These are phyloP conservation scores for Vitis vinifera DNA, from an alignment of 164 flowering plant genomes.

Conservation along the genomic window DNA sequence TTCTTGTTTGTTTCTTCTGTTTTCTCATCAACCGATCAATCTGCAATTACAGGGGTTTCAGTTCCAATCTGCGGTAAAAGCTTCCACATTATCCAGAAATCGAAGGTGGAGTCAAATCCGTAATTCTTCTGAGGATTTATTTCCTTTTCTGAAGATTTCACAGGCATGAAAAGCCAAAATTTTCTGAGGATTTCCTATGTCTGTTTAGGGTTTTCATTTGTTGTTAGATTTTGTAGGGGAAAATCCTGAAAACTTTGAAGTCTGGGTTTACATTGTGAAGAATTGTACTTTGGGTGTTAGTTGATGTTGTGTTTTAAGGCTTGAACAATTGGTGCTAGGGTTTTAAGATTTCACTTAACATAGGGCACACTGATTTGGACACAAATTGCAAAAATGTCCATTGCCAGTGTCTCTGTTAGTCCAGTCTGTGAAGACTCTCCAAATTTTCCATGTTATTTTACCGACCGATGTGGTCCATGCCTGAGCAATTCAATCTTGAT, in stretches of 20 bases:
- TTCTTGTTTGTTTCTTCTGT: no score
- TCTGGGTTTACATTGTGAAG: no score
- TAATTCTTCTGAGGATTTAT: not conserved
- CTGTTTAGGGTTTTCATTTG: not conserved
- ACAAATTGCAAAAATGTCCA: constrained; percentile 20
- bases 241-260: no score
- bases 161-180: not conserved
- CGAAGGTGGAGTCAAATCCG: not conserved
- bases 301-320: not conserved
- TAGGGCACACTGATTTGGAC: not conserved
- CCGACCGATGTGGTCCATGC: constrained; percentile 10
- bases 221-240: not conserved
- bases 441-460: constrained; percentile 18
- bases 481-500: constrained; percentile 40
- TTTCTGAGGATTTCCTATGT: not conserved
- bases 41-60: not conserved
- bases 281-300: not conserved
- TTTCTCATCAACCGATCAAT: no score
- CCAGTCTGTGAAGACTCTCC: constrained; percentile 36
- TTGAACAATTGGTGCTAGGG: not conserved
- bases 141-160: not conserved
- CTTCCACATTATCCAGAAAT: not conserved
- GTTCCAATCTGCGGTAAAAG: not conserved
- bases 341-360: not conserved
- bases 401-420: constrained; percentile 39